phyloP scores from a whole-genome alignment of 768 basidiomycete genomes.

The Vararia minispora region DNA sequence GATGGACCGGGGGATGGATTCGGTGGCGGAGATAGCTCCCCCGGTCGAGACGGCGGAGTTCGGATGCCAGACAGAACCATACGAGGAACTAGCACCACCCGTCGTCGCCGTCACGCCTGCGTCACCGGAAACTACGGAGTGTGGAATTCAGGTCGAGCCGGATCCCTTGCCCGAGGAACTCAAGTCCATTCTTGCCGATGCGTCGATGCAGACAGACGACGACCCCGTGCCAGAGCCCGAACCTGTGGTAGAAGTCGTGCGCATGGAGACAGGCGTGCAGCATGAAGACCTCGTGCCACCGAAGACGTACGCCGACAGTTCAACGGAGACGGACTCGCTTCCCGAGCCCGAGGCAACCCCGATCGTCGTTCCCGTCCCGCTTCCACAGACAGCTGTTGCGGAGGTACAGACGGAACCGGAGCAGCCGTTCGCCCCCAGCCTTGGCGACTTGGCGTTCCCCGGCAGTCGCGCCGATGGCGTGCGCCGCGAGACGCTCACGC shows the following conservation, averaged over 20 bases:
- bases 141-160: conserved; percentile 25
- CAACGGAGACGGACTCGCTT: conserved; percentile 12
- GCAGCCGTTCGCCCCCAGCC: conserved; percentile 24
- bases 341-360: conserved; percentile 16
- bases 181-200: conserved; percentile 15
- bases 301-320: conserved; percentile 11
- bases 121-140: conserved; percentile 18
- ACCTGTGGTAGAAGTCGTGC: conserved; percentile 14
- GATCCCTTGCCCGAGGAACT: conserved; percentile 14
- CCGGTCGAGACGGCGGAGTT: conserved; percentile 43
- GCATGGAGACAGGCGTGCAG: conserved; percentile 40
- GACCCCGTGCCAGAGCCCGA: conserved; percentile 8
- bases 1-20: too few species aligned
- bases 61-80: conserved; percentile 55
- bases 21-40: conserved; percentile 26
- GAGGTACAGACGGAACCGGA: conserved; percentile 28
- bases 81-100: conserved; percentile 25
- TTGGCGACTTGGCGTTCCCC: conserved; percentile 8
- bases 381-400: conserved; percentile 10
- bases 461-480: conserved; percentile 5
- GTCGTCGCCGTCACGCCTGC: conserved; percentile 20
- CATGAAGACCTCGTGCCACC: conserved; percentile 23
- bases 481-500: conserved; percentile 8
- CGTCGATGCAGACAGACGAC: conserved; percentile 22
- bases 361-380: conserved; percentile 1